phyloP scores from a whole-genome alignment of 352 stramenopile species.

The Phytopythium kandeliae region DNA sequence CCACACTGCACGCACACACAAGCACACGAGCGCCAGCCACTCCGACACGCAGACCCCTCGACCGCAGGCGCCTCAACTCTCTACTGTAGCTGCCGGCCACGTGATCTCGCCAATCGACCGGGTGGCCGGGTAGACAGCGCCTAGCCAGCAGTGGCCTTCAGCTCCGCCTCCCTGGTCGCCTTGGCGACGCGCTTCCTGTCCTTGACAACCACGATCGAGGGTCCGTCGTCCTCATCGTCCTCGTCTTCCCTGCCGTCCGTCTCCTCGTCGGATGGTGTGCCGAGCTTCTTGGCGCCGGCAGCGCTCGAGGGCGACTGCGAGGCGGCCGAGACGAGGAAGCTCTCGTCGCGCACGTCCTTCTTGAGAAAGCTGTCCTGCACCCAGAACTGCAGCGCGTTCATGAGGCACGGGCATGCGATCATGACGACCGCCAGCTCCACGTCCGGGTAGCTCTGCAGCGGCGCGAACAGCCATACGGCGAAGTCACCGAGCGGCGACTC shows the following conservation, averaged over 20 bases:
- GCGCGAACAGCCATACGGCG: conserved; percentile 63
- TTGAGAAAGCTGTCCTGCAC: conserved; percentile 90
- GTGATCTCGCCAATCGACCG: too few species aligned
- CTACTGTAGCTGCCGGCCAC: too few species aligned
- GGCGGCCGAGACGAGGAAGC: conserved; percentile 31
- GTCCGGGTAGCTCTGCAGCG: conserved; percentile 55
- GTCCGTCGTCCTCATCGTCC: conserved; percentile 9
- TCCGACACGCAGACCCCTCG: too few species aligned
- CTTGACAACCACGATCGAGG: conserved; percentile 16
- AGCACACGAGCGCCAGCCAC: too few species aligned
- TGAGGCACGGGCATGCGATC: conserved; percentile 83
- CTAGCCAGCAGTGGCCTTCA: conserved; percentile 16
- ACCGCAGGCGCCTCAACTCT: too few species aligned
- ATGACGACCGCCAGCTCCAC: conserved; percentile 81
- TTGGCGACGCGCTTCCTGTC: conserved; percentile 12
- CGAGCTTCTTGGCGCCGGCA: conserved; percentile 22
- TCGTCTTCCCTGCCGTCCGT: conserved; percentile 16
- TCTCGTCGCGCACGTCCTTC: conserved; percentile 67
- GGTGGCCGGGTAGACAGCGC: too few species aligned
- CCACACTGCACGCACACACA: too few species aligned
- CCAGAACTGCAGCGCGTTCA: conserved; percentile 89
- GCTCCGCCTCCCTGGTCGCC: conserved; percentile 13
- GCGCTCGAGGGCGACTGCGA: conserved; percentile 19
- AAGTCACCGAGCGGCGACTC: conserved; percentile 56
- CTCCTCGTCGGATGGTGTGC: conserved; percentile 24